These are phyloP conservation scores for Xerocomellus chrysenteron DNA, from an alignment of 768 basidiomycete genomes.

Conservation along the genomic window DNA sequence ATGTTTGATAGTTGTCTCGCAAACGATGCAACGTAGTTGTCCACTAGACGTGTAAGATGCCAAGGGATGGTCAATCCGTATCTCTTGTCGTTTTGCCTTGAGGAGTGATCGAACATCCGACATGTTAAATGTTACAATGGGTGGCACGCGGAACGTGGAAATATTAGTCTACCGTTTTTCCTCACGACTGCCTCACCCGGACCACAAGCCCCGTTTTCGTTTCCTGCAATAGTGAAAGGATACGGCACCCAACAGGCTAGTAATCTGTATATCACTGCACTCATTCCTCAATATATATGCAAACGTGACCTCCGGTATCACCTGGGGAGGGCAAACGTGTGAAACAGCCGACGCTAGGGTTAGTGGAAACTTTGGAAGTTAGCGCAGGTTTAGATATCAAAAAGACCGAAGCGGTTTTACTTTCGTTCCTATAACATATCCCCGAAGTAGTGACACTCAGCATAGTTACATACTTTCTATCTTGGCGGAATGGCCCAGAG, in stretches of 20 bases:
- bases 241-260: no score
- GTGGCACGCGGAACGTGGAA: background rate
- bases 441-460: background rate
- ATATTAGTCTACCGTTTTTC: background rate
- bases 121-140: slow-evolving; percentile 39
- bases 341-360: slow-evolving; percentile 48
- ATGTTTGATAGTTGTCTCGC: slow-evolving; percentile 64
- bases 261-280: background rate
- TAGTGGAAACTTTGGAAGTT: slow-evolving; percentile 35
- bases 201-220: no score
- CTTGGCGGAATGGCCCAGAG: no score
- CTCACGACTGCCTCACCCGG: no score
- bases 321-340: slow-evolving; percentile 59
- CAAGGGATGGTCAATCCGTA: slow-evolving; percentile 67
- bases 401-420: slow-evolving; percentile 47
- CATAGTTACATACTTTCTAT: background rate
- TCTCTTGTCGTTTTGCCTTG: slow-evolving; percentile 79
- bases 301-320: slow-evolving; percentile 49
- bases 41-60: slow-evolving; percentile 67
- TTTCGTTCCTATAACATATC: slow-evolving; percentile 14
- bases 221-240: no score
- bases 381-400: slow-evolving; percentile 43
- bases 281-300: slow-evolving; percentile 39
- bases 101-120: slow-evolving; percentile 80
- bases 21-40: slow-evolving; percentile 69